Percentiles rank a stretch among this genome's conserved stretches.
Conservation (phyloP, 2,329 filamentous ascomycete genomes). For the Scedosporium boydii region DNA sequence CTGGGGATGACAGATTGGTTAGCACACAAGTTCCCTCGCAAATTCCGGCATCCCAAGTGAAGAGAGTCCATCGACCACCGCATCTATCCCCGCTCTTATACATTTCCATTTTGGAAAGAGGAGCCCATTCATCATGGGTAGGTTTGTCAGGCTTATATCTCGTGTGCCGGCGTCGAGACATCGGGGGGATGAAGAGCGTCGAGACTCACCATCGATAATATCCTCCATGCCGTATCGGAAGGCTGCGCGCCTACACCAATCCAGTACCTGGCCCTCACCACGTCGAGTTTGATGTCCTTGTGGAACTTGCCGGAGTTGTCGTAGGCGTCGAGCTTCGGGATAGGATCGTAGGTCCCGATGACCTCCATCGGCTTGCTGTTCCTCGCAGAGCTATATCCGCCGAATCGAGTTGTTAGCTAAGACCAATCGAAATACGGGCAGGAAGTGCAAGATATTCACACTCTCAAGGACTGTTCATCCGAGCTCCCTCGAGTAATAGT, state of each 20-base stretch:
- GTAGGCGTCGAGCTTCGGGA: conserved; percentile 52
- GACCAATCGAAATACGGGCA: neutral
- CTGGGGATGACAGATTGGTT: neutral
- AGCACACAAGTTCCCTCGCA: neutral
- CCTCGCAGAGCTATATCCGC: conserved; percentile 60
- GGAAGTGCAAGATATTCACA: neutral
- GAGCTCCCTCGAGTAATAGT: neutral
- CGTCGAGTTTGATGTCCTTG: conserved; percentile 88
- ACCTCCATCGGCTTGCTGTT: conserved; percentile 90
- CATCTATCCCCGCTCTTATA: neutral
- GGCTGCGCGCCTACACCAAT: conserved; percentile 94
- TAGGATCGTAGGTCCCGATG: conserved; percentile 66
- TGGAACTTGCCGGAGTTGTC: conserved; percentile 58
- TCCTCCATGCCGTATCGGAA: conserved; percentile 77
- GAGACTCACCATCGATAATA: conserved; percentile 64
- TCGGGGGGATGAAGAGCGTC: neutral
- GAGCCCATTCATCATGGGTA: too few species aligned
- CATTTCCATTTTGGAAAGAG: too few species aligned
- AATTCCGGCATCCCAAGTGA: neutral
- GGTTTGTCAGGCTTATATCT: neutral
- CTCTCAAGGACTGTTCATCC: neutral
- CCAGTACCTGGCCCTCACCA: conserved; percentile 81
- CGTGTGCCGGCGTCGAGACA: neutral
- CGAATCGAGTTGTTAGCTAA: neutral
- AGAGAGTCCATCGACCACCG: neutral